Evolutionary conservation across 2,329 filamentous ascomycete genomes (phyloP).

Genomic region (Pseudogymnoascus sp.): DNA sequence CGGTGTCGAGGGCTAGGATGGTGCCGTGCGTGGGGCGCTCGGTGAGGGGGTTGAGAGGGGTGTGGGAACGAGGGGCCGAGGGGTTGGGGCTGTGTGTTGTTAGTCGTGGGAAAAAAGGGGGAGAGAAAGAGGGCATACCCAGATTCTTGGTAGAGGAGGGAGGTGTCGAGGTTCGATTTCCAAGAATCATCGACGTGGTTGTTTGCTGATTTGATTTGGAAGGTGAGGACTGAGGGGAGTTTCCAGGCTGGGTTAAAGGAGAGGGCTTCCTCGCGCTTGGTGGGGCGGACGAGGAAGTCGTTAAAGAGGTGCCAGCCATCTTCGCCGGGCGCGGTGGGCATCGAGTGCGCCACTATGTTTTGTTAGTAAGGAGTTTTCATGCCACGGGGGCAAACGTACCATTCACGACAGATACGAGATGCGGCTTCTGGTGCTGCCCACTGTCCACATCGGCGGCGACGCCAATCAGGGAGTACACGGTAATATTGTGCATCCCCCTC

Average conservation of each 20-base stretch:
- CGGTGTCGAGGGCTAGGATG: conserved; percentile 85
- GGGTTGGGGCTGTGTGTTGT: background rate
- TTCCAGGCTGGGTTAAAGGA: conserved; percentile 92
- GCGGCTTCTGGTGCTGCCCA: conserved; percentile 76
- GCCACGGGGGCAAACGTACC: conserved; percentile 40
- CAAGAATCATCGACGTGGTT: conserved; percentile 80
- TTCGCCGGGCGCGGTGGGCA: conserved; percentile 48
- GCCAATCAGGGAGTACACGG: conserved; percentile 86
- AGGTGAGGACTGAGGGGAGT: conserved; percentile 78
- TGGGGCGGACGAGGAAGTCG: conserved; percentile 82
- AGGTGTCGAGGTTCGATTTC: conserved; percentile 78
- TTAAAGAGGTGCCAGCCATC: conserved; percentile 95
- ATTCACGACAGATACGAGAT: conserved; percentile 87
- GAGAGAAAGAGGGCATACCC: conserved; percentile 33
- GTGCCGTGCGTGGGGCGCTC: conserved; percentile 67
- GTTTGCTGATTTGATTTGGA: conserved; percentile 73
- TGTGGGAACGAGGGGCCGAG: conserved; percentile 36
- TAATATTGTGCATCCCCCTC: conserved; percentile 70
- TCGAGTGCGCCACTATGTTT: conserved; percentile 56
- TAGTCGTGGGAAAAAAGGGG: too few species aligned
- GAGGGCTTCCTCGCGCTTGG: conserved; percentile 75
- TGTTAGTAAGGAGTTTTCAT: conserved; percentile 13
- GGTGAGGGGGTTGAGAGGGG: conserved; percentile 34
- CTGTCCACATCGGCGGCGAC: conserved; percentile 85
- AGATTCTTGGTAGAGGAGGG: conserved; percentile 69